Evolutionary conservation across 495 filamentous ascomycete species (phyloP).

Genomic region (Schizothecium vesticola): DNA sequence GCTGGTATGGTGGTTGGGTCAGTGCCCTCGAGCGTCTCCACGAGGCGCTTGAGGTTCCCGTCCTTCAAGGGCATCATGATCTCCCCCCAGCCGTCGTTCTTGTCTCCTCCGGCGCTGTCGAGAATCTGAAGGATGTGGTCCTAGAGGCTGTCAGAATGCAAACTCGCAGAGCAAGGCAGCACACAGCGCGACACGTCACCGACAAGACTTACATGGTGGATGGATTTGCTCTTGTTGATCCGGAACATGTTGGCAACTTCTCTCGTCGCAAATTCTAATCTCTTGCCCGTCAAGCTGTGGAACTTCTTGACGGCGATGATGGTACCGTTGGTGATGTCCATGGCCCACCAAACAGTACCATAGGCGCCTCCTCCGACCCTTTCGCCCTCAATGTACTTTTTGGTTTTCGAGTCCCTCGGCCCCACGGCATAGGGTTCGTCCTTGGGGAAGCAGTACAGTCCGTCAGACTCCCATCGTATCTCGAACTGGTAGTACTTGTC

Average conservation of each 20-base stretch:
- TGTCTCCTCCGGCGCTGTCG: constrained; percentile 13
- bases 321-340: constrained; percentile 22
- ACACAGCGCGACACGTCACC: neutral
- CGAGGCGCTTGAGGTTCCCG: constrained; percentile 25
- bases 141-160: constrained; percentile 4
- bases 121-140: constrained; percentile 30
- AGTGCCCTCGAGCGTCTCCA: neutral
- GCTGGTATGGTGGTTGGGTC: neutral
- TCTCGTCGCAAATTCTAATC: constrained; percentile 25
- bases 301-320: constrained; percentile 33
- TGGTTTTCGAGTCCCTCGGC: constrained; percentile 14
- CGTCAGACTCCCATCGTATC: constrained; percentile 21
- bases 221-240: constrained; percentile 20
- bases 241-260: constrained; percentile 25
- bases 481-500: constrained; percentile 28
- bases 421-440: constrained; percentile 22
- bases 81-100: constrained; percentile 21
- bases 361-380: constrained; percentile 30
- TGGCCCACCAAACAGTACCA: constrained; percentile 24
- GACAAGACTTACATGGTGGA: constrained; percentile 22
- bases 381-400: constrained; percentile 20
- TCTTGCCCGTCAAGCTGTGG: constrained; percentile 28
- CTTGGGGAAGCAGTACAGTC: constrained; percentile 19
- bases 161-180: neutral
- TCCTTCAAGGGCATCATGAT: constrained; percentile 33